A percentile compares a stretch with the other conserved stretches of the same genome.
phyloP scores from a whole-genome alignment of 768 basidiomycete genomes.

The Phylloporus sp. region DNA sequence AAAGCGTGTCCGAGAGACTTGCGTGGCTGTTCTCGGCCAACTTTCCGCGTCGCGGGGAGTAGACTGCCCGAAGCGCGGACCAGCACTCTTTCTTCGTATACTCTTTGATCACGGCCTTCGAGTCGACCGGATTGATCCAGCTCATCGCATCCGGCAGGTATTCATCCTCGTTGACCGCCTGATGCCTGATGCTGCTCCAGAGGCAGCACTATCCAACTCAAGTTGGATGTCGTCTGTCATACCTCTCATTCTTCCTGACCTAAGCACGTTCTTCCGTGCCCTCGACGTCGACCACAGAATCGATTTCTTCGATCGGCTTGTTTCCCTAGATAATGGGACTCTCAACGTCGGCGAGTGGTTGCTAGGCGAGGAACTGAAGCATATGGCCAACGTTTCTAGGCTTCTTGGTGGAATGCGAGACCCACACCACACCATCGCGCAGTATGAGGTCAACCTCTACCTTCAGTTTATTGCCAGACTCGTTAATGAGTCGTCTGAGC shows the following conservation, averaged over 20 bases:
- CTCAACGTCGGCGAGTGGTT: conserved; percentile 51
- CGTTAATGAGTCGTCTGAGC: conserved; percentile 34
- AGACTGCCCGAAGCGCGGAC: conserved; percentile 33
- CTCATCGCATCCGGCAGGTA: conserved; percentile 49
- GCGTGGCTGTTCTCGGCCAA: conserved; percentile 44
- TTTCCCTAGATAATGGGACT: conserved; percentile 43
- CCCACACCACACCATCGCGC: conserved; percentile 37
- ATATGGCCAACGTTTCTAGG: conserved; percentile 39
- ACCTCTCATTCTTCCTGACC: conserved; percentile 50
- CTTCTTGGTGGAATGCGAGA: conserved; percentile 30
- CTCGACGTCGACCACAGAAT: conserved; percentile 54
- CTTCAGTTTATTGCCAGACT: conserved; percentile 49
- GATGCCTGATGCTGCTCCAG: conserved; percentile 37
- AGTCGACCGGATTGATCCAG: conserved; percentile 47
- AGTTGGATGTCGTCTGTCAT: conserved; percentile 52
- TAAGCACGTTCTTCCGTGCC: conserved; percentile 50
- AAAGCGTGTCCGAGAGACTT: conserved; percentile 43
- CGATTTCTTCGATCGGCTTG: conserved; percentile 49
- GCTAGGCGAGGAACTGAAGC: conserved; percentile 56
- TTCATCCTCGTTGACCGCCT: conserved; percentile 54
- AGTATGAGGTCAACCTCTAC: conserved; percentile 45
- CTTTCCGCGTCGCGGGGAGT: conserved; percentile 32
- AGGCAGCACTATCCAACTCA: conserved; percentile 30
- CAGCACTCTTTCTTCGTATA: conserved; percentile 50
- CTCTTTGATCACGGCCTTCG: conserved; percentile 48